Evolutionary conservation across 2,329 filamentous ascomycete genomes (phyloP).

Genomic region (Aspergillus sp.): DNA sequence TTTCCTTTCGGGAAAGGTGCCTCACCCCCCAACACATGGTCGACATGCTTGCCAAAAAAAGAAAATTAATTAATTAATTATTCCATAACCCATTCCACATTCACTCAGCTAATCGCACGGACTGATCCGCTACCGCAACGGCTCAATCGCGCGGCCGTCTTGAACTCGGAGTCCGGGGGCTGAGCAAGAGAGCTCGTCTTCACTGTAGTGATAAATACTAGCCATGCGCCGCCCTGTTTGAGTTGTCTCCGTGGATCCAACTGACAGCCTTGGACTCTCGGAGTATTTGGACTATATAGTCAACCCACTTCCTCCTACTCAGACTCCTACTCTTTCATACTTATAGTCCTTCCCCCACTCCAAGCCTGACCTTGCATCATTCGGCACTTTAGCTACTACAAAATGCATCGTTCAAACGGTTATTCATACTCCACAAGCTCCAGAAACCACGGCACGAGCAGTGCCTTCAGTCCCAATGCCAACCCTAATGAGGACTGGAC

Average conservation of each 20-base stretch:
- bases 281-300: conserved; percentile 24
- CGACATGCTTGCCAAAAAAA: conserved; percentile 1
- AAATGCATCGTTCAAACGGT: conserved; percentile 35
- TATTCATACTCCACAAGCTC: conserved; percentile 41
- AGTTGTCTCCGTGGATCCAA: conserved; percentile 7
- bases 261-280: conserved; percentile 6
- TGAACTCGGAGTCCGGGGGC: conserved; percentile 21
- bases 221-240: conserved; percentile 13
- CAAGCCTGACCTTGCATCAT: no score
- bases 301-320: conserved; percentile 14
- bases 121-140: conserved; percentile 23
- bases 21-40: conserved; percentile 22
- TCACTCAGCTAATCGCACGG: conserved; percentile 17
- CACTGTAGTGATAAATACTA: conserved; percentile 17
- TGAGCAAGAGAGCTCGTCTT: conserved; percentile 20
- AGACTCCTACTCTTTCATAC: conserved; percentile 1
- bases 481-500: conserved; percentile 99
- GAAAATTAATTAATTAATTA: conserved; percentile 7
- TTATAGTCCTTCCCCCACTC: conserved; percentile 1
- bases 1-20: conserved; percentile 21
- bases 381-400: not conserved
- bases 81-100: not conserved
- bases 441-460: conserved; percentile 78
- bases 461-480: conserved; percentile 89
- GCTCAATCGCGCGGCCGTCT: conserved; percentile 17